These are phyloP conservation scores for Myriosclerotinia duriaeana DNA, from an alignment of 2,329 filamentous ascomycete genomes.

Conservation along the genomic window DNA sequence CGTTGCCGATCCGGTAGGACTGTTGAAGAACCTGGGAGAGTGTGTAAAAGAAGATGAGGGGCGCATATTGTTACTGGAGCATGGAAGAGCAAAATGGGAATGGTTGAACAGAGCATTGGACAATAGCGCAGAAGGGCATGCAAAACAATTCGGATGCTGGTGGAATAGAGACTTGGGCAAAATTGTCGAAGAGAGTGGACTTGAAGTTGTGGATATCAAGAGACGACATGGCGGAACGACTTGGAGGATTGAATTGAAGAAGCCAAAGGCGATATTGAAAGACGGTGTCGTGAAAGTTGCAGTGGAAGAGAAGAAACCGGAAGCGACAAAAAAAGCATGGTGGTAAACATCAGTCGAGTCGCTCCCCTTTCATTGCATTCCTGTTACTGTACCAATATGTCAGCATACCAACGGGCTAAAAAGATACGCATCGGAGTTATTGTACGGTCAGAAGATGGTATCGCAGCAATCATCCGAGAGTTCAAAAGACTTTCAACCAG, in stretches of 20 bases:
- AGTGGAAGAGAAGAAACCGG: not conserved
- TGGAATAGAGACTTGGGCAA: slow-evolving; percentile 64
- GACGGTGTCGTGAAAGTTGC: not conserved
- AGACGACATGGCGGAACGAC: slow-evolving; percentile 57
- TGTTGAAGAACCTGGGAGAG: slow-evolving; percentile 55
- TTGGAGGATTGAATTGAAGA: slow-evolving; percentile 55
- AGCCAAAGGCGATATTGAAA: slow-evolving; percentile 27
- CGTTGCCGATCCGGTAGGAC: slow-evolving; percentile 54
- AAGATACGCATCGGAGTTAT: not conserved
- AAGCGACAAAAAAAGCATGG: slow-evolving; percentile 1
- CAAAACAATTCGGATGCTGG: slow-evolving; percentile 63
- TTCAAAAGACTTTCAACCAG: not conserved
- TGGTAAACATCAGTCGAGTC: slow-evolving; percentile 1
- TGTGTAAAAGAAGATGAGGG: slow-evolving; percentile 55
- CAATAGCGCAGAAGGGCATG: slow-evolving; percentile 54
- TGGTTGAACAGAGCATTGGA: slow-evolving; percentile 58
- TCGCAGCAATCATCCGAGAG: not conserved
- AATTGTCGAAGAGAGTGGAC: slow-evolving; percentile 55
- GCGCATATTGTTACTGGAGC: slow-evolving; percentile 61
- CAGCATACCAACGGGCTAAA: not conserved
- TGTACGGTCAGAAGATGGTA: not conserved
- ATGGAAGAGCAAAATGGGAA: slow-evolving; percentile 57
- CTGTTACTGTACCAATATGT: slow-evolving; percentile 5
- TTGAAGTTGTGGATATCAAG: slow-evolving; percentile 57
- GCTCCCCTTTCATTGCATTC: slow-evolving; percentile 11